Evolutionary conservation across 1,139 yeast species (phyloP).

Genomic region (Saccharomycopsis hybrid): DNA sequence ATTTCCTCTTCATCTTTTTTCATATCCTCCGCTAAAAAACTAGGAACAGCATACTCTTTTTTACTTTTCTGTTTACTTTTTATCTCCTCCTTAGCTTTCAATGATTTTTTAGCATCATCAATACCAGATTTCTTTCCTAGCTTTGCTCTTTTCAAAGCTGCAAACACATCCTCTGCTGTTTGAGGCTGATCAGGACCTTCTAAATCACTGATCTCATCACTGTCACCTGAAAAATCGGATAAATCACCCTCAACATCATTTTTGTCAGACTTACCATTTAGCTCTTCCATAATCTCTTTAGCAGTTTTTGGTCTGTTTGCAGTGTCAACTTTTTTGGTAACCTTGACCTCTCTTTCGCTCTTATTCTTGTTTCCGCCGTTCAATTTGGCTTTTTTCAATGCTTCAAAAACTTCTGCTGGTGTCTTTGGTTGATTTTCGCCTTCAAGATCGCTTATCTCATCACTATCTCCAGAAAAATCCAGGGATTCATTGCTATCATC

Average conservation of each 20-base stretch:
- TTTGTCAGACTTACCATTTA: background rate
- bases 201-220: constrained; percentile 19
- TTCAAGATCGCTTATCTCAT: constrained; percentile 18
- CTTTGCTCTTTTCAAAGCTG: constrained; percentile 19
- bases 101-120: constrained; percentile 17
- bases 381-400: constrained; percentile 17
- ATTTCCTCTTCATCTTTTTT: constrained; percentile 72
- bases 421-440: constrained; percentile 19
- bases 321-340: too few species aligned
- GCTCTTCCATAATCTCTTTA: constrained; percentile 15
- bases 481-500: background rate
- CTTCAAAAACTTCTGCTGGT: constrained; percentile 20
- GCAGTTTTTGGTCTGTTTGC: constrained; percentile 11
- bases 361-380: constrained; percentile 5
- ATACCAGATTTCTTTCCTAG: background rate
- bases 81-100: constrained; percentile 28
- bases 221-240: constrained; percentile 17
- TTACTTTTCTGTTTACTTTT: constrained; percentile 24
- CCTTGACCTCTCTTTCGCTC: too few species aligned
- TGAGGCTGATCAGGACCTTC: constrained; percentile 19
- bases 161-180: constrained; percentile 20
- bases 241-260: constrained; percentile 2
- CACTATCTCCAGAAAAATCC: constrained; percentile 19
- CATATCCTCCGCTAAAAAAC: constrained; percentile 21
- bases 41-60: constrained; percentile 15